phyloP scores from a whole-genome alignment of 192 early-diverging fungal species.

The Podila epicladia region DNA sequence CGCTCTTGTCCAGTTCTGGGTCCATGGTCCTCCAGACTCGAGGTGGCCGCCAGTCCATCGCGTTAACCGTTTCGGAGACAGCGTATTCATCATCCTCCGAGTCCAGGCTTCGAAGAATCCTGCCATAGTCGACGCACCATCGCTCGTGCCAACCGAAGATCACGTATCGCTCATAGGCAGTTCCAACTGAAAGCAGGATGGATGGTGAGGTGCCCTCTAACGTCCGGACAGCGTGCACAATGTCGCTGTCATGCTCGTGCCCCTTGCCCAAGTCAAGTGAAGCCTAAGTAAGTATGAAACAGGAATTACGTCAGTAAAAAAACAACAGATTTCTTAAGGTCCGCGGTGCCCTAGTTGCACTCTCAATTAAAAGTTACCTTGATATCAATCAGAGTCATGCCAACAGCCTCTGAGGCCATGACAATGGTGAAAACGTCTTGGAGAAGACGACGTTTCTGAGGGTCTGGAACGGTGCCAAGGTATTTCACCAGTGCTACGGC shows the following conservation, averaged over 20 bases:
- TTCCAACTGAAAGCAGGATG: constrained; percentile 20
- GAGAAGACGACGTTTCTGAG: neutral
- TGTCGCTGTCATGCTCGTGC: constrained; percentile 2
- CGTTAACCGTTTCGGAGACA: neutral
- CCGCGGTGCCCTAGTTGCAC: neutral
- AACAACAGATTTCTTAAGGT: neutral
- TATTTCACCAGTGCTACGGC: neutral
- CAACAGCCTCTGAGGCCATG: neutral
- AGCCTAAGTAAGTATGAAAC: neutral
- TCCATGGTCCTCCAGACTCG: constrained; percentile 38
- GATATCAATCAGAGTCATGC: constrained; percentile 13
- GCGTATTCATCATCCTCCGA: neutral
- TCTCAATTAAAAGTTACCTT: constrained; percentile 12
- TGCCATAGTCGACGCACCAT: constrained; percentile 29
- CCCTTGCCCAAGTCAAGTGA: neutral
- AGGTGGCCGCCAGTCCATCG: constrained; percentile 12
- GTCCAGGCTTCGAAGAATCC: neutral
- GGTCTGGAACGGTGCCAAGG: neutral
- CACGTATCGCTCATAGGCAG: constrained; percentile 22
- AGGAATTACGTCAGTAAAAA: neutral
- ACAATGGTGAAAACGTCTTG: neutral
- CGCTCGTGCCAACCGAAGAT: constrained; percentile 31
- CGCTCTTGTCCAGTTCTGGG: constrained; percentile 6
- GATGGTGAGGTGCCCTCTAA: neutral
- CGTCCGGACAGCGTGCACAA: constrained; percentile 7